Evolutionary conservation across 139 green algal species (phyloP).

Genomic region (Coccomyxa sp.): DNA sequence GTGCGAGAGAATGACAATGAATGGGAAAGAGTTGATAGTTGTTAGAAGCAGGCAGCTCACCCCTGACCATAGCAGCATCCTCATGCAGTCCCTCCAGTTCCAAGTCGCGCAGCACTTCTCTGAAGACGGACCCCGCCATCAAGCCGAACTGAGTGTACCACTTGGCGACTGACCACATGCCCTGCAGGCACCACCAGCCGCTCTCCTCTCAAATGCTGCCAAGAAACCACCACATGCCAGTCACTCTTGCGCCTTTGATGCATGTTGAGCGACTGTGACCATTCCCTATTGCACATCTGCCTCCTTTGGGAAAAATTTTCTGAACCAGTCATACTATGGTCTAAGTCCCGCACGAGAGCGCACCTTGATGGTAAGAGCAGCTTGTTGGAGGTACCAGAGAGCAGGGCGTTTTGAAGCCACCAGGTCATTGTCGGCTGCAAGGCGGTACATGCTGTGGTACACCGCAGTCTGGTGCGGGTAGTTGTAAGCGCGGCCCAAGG

Average conservation of each 20-base stretch:
- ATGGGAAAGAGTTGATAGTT: too few relatives aligned
- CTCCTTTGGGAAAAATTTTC: too few relatives aligned
- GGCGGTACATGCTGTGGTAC: slow-evolving; percentile 10
- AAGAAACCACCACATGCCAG: too few relatives aligned
- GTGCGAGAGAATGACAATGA: too few relatives aligned
- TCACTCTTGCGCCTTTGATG: too few relatives aligned
- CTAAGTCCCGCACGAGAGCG: not conserved
- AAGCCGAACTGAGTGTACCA: not conserved
- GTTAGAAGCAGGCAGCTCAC: not conserved
- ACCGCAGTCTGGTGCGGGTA: slow-evolving; percentile 13
- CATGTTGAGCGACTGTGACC: too few relatives aligned
- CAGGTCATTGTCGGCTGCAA: not conserved
- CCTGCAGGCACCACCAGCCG: not conserved
- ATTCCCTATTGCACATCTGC: too few relatives aligned
- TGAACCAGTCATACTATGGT: too few relatives aligned
- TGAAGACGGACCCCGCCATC: slow-evolving; percentile 1
- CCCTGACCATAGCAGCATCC: not conserved
- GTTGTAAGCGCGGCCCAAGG: slow-evolving; percentile 14
- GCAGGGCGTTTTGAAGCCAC: not conserved
- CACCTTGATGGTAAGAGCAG: not conserved
- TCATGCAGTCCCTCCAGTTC: not conserved
- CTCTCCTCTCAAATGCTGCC: not conserved
- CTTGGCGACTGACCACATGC: not conserved
- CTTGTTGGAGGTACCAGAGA: slow-evolving; percentile 4
- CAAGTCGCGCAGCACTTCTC: not conserved